A percentile compares a stretch with the other conserved stretches of the same genome.
phyloP scores from a whole-genome alignment of 2,329 filamentous ascomycete species.

The Pseudocercospora fijiensis region DNA sequence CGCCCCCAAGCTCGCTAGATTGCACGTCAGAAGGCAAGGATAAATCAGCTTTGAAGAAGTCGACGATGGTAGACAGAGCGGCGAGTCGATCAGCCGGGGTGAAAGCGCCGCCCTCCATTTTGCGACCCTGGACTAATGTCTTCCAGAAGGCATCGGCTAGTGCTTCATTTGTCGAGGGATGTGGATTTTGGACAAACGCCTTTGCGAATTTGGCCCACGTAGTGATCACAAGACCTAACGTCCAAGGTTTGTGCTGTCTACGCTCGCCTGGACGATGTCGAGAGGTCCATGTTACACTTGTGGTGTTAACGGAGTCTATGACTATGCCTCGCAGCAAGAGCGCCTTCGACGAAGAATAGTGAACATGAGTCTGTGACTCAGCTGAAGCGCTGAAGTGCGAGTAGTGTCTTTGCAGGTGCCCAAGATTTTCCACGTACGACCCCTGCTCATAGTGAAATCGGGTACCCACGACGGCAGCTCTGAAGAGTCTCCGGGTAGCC shows the following conservation, averaged over 20 bases:
- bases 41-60: not conserved
- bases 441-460: not conserved
- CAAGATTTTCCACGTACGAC: not conserved
- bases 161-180: not conserved
- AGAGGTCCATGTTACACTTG: not conserved
- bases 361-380: not conserved
- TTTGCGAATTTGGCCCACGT: not conserved
- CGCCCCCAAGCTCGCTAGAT: not conserved
- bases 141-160: not conserved
- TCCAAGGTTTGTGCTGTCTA: not conserved
- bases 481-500: not conserved
- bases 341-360: not conserved
- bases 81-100: not conserved
- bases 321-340: not conserved
- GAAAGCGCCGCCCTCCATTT: not conserved
- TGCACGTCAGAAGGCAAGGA: not conserved
- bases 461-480: not conserved
- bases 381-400: not conserved
- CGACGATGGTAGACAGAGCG: not conserved
- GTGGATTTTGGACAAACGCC: not conserved
- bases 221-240: not conserved
- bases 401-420: not conserved
- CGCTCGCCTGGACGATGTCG: not conserved
- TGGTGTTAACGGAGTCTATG: not conserved
- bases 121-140: not conserved